Conservation (phyloP, 345 rosid species). For the Populus davidiana region DNA sequence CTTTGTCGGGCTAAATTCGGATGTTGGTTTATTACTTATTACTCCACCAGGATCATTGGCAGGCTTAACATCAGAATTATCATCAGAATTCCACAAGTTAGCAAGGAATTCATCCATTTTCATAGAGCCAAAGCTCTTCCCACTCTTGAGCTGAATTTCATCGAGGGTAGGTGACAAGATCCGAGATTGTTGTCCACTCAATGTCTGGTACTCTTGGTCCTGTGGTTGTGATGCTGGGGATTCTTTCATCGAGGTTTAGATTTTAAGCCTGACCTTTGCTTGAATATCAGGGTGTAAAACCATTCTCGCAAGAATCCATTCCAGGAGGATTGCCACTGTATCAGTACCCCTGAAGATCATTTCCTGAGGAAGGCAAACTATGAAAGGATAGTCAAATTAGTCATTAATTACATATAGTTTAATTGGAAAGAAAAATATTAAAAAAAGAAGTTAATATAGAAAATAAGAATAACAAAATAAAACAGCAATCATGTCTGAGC, state of each 20-base stretch:
- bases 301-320: slow-evolving; percentile 67
- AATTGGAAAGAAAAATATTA: background rate
- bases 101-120: slow-evolving; percentile 89
- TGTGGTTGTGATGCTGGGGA: slow-evolving; percentile 16
- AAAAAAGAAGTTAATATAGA: background rate
- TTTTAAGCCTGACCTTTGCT: slow-evolving; percentile 41
- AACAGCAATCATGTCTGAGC: slow-evolving; percentile 79
- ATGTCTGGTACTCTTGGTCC: background rate
- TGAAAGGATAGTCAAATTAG: background rate
- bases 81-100: slow-evolving; percentile 57
- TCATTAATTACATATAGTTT: background rate
- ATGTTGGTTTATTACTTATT: background rate
- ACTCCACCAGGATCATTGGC: background rate
- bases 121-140: slow-evolving; percentile 79
- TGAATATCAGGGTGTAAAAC: slow-evolving; percentile 54
- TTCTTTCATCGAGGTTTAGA: background rate
- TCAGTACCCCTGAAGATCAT: slow-evolving; percentile 69
- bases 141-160: slow-evolving; percentile 75
- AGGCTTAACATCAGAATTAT: background rate
- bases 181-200: slow-evolving; percentile 40
- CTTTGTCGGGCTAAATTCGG: background rate
- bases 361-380: slow-evolving; percentile 32
- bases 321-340: slow-evolving; percentile 55
- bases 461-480: slow-evolving; percentile 15
- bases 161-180: slow-evolving; percentile 69